phyloP scores from a whole-genome alignment of 1,139 yeast species.

The Neolecta irregularis region DNA sequence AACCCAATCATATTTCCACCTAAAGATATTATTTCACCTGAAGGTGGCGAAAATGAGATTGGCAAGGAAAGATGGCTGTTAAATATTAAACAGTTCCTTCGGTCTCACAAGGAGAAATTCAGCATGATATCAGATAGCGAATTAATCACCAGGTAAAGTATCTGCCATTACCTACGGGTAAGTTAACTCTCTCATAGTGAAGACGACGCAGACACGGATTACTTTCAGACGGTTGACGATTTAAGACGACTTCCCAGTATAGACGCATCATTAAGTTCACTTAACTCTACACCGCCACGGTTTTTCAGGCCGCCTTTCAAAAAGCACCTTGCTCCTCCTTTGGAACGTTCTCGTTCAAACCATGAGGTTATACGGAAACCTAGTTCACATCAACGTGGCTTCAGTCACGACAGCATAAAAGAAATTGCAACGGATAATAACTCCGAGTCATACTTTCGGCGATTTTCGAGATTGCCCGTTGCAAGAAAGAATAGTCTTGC shows the following conservation, averaged over 20 bases:
- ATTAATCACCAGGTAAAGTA: too few species aligned
- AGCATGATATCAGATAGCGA: too few species aligned
- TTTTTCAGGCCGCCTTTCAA: too few species aligned
- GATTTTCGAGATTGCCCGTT: slow-evolving; percentile 56
- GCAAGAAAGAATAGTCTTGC: slow-evolving; percentile 18
- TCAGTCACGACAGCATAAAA: slow-evolving; percentile 22
- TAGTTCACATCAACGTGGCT: slow-evolving; percentile 19
- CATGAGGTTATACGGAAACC: too few species aligned
- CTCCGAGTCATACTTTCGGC: slow-evolving; percentile 42
- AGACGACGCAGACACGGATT: slow-evolving; percentile 10
- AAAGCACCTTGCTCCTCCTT: too few species aligned
- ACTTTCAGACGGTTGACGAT: not conserved
- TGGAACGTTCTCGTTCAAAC: too few species aligned
- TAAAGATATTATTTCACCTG: slow-evolving; percentile 23
- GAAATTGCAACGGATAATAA: slow-evolving; percentile 7
- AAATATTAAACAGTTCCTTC: slow-evolving; percentile 31
- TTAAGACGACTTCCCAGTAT: too few species aligned
- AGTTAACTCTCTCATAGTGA: slow-evolving; percentile 8
- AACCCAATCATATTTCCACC: slow-evolving; percentile 50
- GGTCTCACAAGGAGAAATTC: too few species aligned
- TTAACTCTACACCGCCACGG: too few species aligned
- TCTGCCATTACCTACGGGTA: too few species aligned
- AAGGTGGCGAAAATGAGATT: slow-evolving; percentile 22
- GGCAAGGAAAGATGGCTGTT: slow-evolving; percentile 42
- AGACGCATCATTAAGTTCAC: too few species aligned